These are phyloP conservation scores for Arachnomyces sp. DNA, from an alignment of 2,329 filamentous ascomycete species.

Conservation along the genomic window DNA sequence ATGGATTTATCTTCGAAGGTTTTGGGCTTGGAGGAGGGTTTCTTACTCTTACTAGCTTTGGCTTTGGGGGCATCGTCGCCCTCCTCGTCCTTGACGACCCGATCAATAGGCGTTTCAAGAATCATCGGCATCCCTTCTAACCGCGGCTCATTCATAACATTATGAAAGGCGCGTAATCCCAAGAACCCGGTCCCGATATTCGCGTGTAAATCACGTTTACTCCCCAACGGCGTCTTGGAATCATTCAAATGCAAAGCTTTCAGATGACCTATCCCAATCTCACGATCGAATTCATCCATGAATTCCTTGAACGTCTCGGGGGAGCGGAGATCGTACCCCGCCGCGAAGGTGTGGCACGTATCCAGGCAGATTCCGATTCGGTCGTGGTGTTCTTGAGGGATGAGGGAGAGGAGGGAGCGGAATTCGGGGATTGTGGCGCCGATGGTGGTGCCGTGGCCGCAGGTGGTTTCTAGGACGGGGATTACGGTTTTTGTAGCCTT, in stretches of 20 bases:
- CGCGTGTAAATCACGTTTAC: conserved; percentile 81
- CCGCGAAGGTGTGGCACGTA: conserved; percentile 93
- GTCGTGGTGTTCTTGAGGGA: conserved; percentile 64
- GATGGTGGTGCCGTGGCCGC: conserved; percentile 77
- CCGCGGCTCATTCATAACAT: conserved; percentile 71
- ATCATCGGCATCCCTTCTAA: conserved; percentile 82
- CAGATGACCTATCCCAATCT: conserved; percentile 72
- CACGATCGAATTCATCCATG: conserved; percentile 65
- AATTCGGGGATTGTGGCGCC: conserved; percentile 82
- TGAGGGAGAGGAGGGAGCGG: conserved; percentile 68
- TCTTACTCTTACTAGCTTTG: conserved; percentile 15
- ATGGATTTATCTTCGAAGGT: conserved; percentile 68
- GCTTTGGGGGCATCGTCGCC: conserved; percentile 7
- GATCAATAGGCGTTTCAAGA: conserved; percentile 89
- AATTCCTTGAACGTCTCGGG: conserved; percentile 66
- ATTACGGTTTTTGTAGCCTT: conserved; percentile 66
- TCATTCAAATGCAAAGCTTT: conserved; percentile 89
- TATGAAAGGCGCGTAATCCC: conserved; percentile 83
- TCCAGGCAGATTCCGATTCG: conserved; percentile 92
- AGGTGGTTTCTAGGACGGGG: conserved; percentile 93
- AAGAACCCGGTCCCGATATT: conserved; percentile 96
- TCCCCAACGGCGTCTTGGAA: conserved; percentile 79
- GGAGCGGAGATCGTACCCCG: conserved; percentile 79
- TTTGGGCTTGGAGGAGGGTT: conserved; percentile 14
- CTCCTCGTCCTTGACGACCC: conserved; percentile 40